A percentile compares a stretch with the other conserved stretches of the same genome.
These are phyloP conservation scores for Aureobasidium sp. DNA, from an alignment of 2,329 filamentous ascomycete species.

Conservation along the genomic window DNA sequence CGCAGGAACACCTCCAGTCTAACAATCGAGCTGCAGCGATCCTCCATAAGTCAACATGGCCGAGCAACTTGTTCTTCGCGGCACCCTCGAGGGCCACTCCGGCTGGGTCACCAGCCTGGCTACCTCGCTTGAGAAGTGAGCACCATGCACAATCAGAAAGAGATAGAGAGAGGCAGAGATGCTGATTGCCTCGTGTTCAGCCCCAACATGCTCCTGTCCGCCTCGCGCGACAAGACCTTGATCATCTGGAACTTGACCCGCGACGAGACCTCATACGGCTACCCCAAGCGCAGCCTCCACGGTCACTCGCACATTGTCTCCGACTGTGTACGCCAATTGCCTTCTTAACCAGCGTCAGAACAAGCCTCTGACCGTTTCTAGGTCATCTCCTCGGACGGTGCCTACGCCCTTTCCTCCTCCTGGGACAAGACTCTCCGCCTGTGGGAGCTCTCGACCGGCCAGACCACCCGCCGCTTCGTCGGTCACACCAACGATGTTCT, in stretches of 20 bases:
- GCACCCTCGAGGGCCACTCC: slow-evolving; percentile 70
- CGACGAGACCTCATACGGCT: slow-evolving; percentile 95
- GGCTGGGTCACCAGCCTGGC: slow-evolving; percentile 99
- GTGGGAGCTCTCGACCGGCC: slow-evolving; percentile 96
- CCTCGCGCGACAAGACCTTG: slow-evolving; percentile 93
- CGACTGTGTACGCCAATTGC: slow-evolving; percentile 77
- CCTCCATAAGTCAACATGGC: slow-evolving; percentile 24
- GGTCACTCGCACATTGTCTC: slow-evolving; percentile 99
- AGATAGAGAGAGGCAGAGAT: slow-evolving; percentile 15
- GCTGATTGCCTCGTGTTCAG: slow-evolving; percentile 38
- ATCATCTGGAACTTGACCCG: slow-evolving; percentile 99
- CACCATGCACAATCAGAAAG: slow-evolving; percentile 22
- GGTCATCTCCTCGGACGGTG: slow-evolving; percentile 99
- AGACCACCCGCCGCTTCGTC: slow-evolving; percentile 95
- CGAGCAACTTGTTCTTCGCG: slow-evolving; percentile 37
- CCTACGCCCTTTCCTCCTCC: slow-evolving; percentile 95
- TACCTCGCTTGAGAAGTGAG: slow-evolving; percentile 97
- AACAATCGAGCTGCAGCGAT: slow-evolving; percentile 8
- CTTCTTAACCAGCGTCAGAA: background rate
- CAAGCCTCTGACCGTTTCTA: slow-evolving; percentile 32
- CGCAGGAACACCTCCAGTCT: background rate
- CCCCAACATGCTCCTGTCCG: slow-evolving; percentile 99
- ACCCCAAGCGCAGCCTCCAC: slow-evolving; percentile 97
- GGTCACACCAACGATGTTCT: slow-evolving; percentile 99
- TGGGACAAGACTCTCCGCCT: slow-evolving; percentile 99